A percentile compares a stretch with the other conserved stretches of the same genome.
These are phyloP conservation scores for Boletus rex-veris DNA, from an alignment of 768 basidiomycete species.

Conservation along the genomic window DNA sequence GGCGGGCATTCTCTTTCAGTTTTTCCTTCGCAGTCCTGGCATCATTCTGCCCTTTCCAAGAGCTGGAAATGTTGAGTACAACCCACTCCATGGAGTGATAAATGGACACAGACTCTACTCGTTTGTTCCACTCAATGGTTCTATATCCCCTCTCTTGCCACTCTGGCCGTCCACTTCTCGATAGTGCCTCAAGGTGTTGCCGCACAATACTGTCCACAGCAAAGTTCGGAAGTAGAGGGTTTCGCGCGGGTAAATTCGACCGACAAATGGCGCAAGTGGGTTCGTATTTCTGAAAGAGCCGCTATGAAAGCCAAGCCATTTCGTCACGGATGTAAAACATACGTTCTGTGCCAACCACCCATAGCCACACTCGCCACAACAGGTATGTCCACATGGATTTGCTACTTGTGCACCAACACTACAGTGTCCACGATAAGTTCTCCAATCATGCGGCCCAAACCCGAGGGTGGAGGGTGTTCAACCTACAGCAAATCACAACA, in stretches of 20 bases:
- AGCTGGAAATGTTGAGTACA: slow-evolving; percentile 8
- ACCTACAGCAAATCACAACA: slow-evolving; percentile 71
- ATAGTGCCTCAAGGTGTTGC: slow-evolving; percentile 50
- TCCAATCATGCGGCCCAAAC: background rate
- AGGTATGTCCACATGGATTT: slow-evolving; percentile 73
- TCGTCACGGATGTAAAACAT: slow-evolving; percentile 12
- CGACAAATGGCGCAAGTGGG: slow-evolving; percentile 63
- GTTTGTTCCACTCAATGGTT: slow-evolving; percentile 47
- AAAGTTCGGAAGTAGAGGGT: slow-evolving; percentile 63
- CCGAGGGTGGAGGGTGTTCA: background rate
- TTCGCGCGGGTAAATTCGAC: slow-evolving; percentile 35
- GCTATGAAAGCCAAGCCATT: background rate
- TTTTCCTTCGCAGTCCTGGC: slow-evolving; percentile 18
- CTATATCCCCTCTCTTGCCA: slow-evolving; percentile 51
- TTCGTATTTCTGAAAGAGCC: slow-evolving; percentile 33
- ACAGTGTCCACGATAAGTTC: slow-evolving; percentile 1
- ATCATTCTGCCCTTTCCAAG: slow-evolving; percentile 29
- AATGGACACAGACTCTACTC: slow-evolving; percentile 48
- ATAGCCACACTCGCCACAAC: slow-evolving; percentile 65
- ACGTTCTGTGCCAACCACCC: slow-evolving; percentile 58
- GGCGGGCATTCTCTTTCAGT: slow-evolving; percentile 8
- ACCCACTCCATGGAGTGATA: background rate
- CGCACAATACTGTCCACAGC: slow-evolving; percentile 57
- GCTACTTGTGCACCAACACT: slow-evolving; percentile 61
- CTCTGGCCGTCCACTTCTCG: slow-evolving; percentile 44